Conservation (phyloP, 345 rosid species). For the Sisymbrium irio region DNA sequence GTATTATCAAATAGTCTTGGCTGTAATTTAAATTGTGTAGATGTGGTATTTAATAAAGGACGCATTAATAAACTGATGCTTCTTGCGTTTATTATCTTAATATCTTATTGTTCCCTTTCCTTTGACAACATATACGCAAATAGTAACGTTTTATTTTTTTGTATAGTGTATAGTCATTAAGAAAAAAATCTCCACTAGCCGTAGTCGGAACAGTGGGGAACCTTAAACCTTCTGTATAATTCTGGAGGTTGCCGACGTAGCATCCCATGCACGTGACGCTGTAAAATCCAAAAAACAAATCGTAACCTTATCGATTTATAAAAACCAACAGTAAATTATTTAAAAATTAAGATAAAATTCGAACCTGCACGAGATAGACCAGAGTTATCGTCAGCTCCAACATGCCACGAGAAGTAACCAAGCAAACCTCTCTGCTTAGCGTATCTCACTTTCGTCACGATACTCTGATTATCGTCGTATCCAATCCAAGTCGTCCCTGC, state of each 20-base stretch:
- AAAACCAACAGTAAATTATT: background rate
- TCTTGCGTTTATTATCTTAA: conserved; percentile 5
- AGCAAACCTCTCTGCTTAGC: conserved; percentile 49
- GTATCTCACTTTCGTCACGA: conserved; percentile 47
- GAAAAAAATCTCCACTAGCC: background rate
- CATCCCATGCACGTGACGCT: conserved; percentile 34
- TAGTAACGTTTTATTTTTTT: background rate
- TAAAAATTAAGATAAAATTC: background rate
- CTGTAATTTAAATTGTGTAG: background rate
- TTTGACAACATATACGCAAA: background rate
- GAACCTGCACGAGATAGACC: conserved; percentile 44
- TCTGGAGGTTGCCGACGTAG: background rate
- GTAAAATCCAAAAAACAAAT: background rate
- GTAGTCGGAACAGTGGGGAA: background rate
- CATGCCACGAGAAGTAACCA: conserved; percentile 81
- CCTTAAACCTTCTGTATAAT: conserved; percentile 8
- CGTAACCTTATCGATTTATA: background rate
- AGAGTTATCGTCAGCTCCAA: conserved; percentile 51
- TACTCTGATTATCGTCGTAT: conserved; percentile 49
- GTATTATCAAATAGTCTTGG: background rate
- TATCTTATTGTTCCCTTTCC: conserved; percentile 5
- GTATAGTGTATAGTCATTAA: background rate
- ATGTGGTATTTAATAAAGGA: background rate
- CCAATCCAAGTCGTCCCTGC: conserved; percentile 59
- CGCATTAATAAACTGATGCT: background rate